Conservation (phyloP, 768 basidiomycete genomes). For the Boletus tomentosulus region DNA sequence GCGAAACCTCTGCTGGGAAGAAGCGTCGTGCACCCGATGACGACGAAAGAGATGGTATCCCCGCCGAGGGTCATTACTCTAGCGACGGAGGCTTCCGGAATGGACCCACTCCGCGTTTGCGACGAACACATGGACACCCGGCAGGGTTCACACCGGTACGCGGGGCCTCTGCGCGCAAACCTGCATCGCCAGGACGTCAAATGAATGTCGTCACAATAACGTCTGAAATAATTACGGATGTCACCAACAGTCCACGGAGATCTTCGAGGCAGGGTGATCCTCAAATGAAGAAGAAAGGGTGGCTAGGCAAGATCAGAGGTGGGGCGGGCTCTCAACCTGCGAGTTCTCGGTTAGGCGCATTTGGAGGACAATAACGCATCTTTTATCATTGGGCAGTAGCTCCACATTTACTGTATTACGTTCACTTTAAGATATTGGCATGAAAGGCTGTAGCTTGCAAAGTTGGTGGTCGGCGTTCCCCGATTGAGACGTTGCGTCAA, state of each 20-base stretch:
- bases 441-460: neutral
- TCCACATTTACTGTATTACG: conserved; percentile 16
- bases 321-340: conserved; percentile 20
- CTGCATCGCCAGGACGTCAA: conserved; percentile 47
- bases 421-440: conserved; percentile 1
- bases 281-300: conserved; percentile 51
- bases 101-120: conserved; percentile 55
- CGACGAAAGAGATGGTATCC: conserved; percentile 58
- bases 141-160: conserved; percentile 74
- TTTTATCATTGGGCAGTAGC: conserved; percentile 11
- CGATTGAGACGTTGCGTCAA: neutral
- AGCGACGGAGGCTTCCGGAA: conserved; percentile 34
- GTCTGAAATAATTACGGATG: conserved; percentile 44
- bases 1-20: conserved; percentile 48
- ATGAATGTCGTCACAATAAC: conserved; percentile 38
- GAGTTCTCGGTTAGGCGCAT: conserved; percentile 17
- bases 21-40: conserved; percentile 78
- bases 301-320: conserved; percentile 69
- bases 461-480: conserved; percentile 15
- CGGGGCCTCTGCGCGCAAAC: conserved; percentile 38
- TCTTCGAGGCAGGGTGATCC: conserved; percentile 20
- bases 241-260: conserved; percentile 62
- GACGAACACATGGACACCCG: conserved; percentile 54
- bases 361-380: conserved; percentile 24
- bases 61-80: conserved; percentile 60